Evolutionary conservation across 108 stramenopile species (phyloP).

Genomic region (Pinguiococcus pyrenoidosus): DNA sequence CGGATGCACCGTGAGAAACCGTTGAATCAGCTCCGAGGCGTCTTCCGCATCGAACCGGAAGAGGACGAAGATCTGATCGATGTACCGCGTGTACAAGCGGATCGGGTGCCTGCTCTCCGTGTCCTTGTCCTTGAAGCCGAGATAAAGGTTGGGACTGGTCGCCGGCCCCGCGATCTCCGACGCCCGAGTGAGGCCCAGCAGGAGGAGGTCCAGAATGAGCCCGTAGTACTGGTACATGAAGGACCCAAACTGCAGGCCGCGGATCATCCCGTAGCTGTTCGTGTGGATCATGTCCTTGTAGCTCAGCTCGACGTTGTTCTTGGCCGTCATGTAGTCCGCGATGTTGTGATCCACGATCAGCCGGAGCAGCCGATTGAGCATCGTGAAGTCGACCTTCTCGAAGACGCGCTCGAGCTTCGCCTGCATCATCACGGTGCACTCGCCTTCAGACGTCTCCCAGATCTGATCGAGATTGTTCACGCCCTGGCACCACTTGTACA

Average conservation of each 20-base stretch:
- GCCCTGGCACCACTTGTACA: constrained; percentile 99
- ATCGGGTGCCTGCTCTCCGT: constrained; percentile 87
- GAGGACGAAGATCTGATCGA: constrained; percentile 74
- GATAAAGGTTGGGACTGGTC: constrained; percentile 88
- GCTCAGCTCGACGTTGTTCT: constrained; percentile 79
- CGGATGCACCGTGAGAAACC: constrained; percentile 94
- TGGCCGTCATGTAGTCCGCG: constrained; percentile 98
- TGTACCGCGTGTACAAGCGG: constrained; percentile 90
- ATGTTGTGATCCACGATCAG: constrained; percentile 99
- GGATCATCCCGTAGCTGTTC: constrained; percentile 89
- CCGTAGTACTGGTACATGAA: constrained; percentile 98
- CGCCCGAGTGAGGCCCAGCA: constrained; percentile 85
- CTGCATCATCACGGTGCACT: constrained; percentile 91
- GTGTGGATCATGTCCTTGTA: constrained; percentile 95
- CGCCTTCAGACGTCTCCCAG: constrained; percentile 84
- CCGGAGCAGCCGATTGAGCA: constrained; percentile 86
- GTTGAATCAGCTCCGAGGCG: constrained; percentile 88
- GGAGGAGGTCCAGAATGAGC: constrained; percentile 82
- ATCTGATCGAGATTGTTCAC: constrained; percentile 91
- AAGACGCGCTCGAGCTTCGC: constrained; percentile 92
- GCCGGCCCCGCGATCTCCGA: constrained; percentile 93
- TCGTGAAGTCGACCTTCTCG: constrained; percentile 93
- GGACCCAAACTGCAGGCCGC: constrained; percentile 86
- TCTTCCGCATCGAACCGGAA: constrained; percentile 90
- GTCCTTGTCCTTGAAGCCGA: constrained; percentile 82